Percentiles rank a stretch among this genome's conserved stretches.
Conservation (phyloP, 306 rosid genomes). For the Gastrolobium villosum region DNA sequence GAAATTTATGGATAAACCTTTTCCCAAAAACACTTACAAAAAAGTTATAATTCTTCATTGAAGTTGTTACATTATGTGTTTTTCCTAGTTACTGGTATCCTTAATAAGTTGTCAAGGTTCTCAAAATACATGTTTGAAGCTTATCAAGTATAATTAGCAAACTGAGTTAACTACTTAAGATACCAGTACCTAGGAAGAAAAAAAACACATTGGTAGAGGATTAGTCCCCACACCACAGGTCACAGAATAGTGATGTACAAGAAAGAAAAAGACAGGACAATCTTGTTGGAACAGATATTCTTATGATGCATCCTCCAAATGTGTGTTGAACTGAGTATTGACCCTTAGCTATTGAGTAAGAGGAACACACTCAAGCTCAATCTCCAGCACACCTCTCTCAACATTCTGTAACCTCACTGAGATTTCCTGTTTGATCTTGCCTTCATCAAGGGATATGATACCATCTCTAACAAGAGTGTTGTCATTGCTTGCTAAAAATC, state of each 20-base stretch:
- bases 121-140: conserved; percentile 8
- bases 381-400: conserved; percentile 85
- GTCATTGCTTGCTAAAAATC: conserved; percentile 73
- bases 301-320: conserved; percentile 34
- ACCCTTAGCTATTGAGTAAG: conserved; percentile 71
- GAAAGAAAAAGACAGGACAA: conserved; percentile 7
- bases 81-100: neutral
- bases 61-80: neutral
- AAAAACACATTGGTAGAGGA: neutral
- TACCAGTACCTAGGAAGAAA: neutral
- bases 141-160: conserved; percentile 13
- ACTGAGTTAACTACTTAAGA: neutral
- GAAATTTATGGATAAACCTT: neutral
- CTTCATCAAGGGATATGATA: conserved; percentile 67
- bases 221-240: neutral
- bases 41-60: neutral
- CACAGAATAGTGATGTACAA: conserved; percentile 20
- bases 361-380: conserved; percentile 93
- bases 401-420: conserved; percentile 81
- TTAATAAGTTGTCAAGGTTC: neutral
- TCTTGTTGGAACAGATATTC: neutral
- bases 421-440: conserved; percentile 76
- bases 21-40: neutral
- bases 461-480: conserved; percentile 72
- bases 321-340: neutral